Conservation (phyloP, 805 yeast species). For the Ascoidea rubescens region DNA sequence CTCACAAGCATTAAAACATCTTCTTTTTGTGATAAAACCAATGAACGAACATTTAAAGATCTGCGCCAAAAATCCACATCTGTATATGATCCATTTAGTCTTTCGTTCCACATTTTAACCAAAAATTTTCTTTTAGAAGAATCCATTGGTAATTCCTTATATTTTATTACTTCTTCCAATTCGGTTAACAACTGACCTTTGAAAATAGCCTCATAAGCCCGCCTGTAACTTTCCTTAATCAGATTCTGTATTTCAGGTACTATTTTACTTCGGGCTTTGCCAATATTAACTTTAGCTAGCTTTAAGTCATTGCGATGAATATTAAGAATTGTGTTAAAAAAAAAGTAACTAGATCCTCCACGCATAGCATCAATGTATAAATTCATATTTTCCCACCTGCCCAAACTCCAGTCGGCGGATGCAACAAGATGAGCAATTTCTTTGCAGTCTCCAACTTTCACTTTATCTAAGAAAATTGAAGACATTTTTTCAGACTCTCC, state of each 20-base stretch:
- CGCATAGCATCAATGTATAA: slow-evolving; percentile 83
- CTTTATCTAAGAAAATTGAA: slow-evolving; percentile 67
- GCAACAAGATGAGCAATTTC: slow-evolving; percentile 95
- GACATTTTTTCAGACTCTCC: slow-evolving; percentile 97
- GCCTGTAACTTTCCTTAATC: slow-evolving; percentile 87
- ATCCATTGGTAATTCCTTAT: slow-evolving; percentile 72
- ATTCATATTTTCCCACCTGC: slow-evolving; percentile 95
- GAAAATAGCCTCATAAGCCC: slow-evolving; percentile 95
- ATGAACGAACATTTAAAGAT: slow-evolving; percentile 81
- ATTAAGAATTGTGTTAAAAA: slow-evolving; percentile 81
- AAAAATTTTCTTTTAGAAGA: slow-evolving; percentile 68
- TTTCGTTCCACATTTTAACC: slow-evolving; percentile 87
- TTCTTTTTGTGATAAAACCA: slow-evolving; percentile 88
- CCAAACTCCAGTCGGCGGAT: slow-evolving; percentile 97
- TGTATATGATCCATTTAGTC: slow-evolving; percentile 86
- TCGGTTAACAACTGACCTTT: slow-evolving; percentile 96
- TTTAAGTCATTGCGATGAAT: slow-evolving; percentile 77
- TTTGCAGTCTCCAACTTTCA: slow-evolving; percentile 61
- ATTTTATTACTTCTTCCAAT: slow-evolving; percentile 83
- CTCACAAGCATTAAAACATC: slow-evolving; percentile 98
- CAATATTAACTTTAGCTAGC: slow-evolving; percentile 67
- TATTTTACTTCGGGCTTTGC: slow-evolving; percentile 74
- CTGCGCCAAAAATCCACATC: slow-evolving; percentile 99
- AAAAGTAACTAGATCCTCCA: slow-evolving; percentile 82
- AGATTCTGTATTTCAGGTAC: slow-evolving; percentile 91